phyloP scores from a whole-genome alignment of 2,329 filamentous ascomycete genomes.

The Colletotrichum neosansevieriae region DNA sequence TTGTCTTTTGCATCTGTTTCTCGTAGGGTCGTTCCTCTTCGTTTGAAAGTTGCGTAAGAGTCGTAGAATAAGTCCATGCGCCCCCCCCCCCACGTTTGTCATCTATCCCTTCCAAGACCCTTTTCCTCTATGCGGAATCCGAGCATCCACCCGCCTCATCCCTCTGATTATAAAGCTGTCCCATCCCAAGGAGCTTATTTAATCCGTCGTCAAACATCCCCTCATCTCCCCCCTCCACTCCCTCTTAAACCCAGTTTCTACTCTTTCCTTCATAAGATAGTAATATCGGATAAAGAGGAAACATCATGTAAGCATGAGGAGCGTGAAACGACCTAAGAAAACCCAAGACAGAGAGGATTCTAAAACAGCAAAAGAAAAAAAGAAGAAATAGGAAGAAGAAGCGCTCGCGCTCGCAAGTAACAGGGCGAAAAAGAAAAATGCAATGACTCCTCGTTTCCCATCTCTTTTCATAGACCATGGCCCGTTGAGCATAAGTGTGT shows the following conservation, averaged over 20 bases:
- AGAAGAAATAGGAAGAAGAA: neutral
- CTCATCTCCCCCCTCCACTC: neutral
- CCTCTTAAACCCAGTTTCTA: no score
- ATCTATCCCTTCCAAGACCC: neutral
- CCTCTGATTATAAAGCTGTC: neutral
- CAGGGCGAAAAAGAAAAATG: no score
- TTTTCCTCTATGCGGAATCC: no score
- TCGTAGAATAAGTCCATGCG: slow-evolving; percentile 1
- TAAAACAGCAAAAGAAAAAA: neutral
- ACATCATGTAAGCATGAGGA: slow-evolving; percentile 1
- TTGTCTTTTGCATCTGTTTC: neutral
- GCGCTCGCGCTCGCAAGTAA: neutral
- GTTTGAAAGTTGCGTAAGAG: neutral
- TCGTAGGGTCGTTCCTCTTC: no score
- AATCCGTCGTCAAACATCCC: no score
- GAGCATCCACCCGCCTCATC: neutral
- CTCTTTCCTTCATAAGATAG: neutral
- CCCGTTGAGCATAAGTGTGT: neutral
- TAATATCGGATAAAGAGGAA: slow-evolving; percentile 9
- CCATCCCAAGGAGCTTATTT: neutral
- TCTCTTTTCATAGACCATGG: no score
- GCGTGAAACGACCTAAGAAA: neutral
- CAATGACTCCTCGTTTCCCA: no score
- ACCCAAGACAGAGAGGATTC: slow-evolving; percentile 22
- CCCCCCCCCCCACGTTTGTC: neutral